A percentile compares a stretch with the other conserved stretches of the same genome.
phyloP scores from a whole-genome alignment of 768 basidiomycete genomes.

The Termitomyces sp. region DNA sequence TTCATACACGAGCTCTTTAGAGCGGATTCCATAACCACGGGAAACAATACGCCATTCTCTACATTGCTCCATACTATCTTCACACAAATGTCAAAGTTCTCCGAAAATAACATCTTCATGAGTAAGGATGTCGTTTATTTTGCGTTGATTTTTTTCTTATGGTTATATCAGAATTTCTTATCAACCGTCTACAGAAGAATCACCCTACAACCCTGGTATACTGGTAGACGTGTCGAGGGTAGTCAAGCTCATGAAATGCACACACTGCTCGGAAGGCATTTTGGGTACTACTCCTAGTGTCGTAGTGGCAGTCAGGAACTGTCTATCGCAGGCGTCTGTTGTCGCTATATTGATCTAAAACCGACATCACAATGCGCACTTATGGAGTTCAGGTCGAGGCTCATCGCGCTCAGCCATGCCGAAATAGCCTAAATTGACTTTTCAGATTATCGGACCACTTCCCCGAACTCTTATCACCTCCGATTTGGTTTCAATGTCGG shows the following conservation, averaged over 20 bases:
- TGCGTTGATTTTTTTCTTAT: background rate
- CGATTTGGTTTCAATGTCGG: background rate
- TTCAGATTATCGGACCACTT: no score
- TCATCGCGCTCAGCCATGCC: no score
- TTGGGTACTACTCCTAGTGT: no score
- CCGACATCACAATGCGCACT: background rate
- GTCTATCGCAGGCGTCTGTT: background rate
- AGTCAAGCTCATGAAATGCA: background rate
- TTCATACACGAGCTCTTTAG: constrained; percentile 11
- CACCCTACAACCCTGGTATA: constrained; percentile 4
- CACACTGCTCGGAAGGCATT: background rate
- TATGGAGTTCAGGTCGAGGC: background rate
- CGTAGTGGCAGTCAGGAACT: background rate
- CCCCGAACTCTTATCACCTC: no score
- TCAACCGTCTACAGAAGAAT: constrained; percentile 11
- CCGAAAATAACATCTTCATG: constrained; percentile 12
- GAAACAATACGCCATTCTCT: constrained; percentile 7
- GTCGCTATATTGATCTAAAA: background rate
- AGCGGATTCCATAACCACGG: constrained; percentile 1
- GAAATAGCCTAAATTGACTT: no score
- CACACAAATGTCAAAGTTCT: constrained; percentile 13
- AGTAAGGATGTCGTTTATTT: constrained; percentile 4
- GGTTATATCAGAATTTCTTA: constrained; percentile 5
- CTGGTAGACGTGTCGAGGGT: constrained; percentile 2
- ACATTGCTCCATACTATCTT: constrained; percentile 10